These are phyloP conservation scores for Thielaviopsis euricoi DNA, from an alignment of 2,329 filamentous ascomycete species.

Conservation along the genomic window DNA sequence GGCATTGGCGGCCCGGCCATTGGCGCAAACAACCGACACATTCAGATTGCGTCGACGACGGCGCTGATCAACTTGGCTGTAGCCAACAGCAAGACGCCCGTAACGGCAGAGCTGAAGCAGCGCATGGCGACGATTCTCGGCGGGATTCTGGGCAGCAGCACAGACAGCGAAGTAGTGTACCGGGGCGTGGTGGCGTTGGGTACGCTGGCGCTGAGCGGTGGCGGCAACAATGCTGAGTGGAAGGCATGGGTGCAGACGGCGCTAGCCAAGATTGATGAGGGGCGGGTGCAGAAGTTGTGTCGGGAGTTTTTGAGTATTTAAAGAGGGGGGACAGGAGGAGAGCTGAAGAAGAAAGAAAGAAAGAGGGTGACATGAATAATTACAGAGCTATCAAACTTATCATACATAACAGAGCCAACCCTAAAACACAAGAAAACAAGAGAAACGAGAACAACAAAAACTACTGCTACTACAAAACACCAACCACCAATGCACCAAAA, in stretches of 20 bases:
- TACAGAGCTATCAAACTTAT: background rate
- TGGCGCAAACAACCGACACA: conserved; percentile 53
- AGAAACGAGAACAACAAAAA: background rate
- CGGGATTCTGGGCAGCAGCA: conserved; percentile 46
- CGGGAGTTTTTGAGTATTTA: conserved; percentile 27
- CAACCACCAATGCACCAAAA: background rate
- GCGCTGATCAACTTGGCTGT: conserved; percentile 75
- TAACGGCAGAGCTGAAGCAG: conserved; percentile 26
- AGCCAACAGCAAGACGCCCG: conserved; percentile 25
- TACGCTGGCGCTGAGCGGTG: conserved; percentile 33
- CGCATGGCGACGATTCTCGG: conserved; percentile 45
- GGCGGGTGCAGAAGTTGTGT: conserved; percentile 29
- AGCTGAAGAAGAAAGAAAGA: background rate
- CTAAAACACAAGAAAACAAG: background rate
- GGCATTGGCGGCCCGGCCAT: conserved; percentile 31
- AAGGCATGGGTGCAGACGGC: conserved; percentile 26
- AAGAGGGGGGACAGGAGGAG: background rate
- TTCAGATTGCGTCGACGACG: conserved; percentile 69
- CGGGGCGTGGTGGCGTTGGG: conserved; percentile 69
- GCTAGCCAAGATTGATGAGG: conserved; percentile 28
- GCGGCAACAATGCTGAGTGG: background rate
- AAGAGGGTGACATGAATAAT: background rate
- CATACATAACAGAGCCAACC: background rate
- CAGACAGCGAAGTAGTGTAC: conserved; percentile 70
- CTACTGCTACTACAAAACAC: background rate